Base-by-base conservation (phyloP, 2,329 filamentous ascomycete genomes). In the Verticillium dahliae region DNA sequence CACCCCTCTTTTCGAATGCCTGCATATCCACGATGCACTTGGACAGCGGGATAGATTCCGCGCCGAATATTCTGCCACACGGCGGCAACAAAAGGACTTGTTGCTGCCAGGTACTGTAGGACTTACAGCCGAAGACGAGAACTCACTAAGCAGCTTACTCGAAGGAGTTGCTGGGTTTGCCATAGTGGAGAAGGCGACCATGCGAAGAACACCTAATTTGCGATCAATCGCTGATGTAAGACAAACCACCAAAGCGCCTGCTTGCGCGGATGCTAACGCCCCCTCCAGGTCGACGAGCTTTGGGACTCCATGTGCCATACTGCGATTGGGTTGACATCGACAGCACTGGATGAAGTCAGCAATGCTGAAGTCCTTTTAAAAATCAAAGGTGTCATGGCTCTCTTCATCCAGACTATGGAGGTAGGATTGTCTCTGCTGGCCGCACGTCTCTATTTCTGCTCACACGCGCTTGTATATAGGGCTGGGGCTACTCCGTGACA, bases 361-460 rank as follows among this genome's bases (percentile, higher is more conserved):
- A 95, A 96, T 71, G 92, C 95, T 13, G 93, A 98, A 71, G 85
- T 90, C 34, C 79, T 99, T 39, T 80, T 98, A n/a, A 96, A 95
- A 73, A 93, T 97, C 70, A 99, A 99, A 75, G 92, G 92, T 56
- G 85, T 96, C 33, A 88, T 98, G 70, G 90, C 93, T 4, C 80
- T 99, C 14, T 99, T 99, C 73, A 96, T 98, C 69, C 91, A 99
- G 71, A 98, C 95, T 1, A 97, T 99, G 94, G 92, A 97, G 81
- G 91, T 91, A 74, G 71, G 83, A 69, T 59, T 57, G 34, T 11
- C 6, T 31, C 35, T 6, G 50, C 14, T 27, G 3, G 10, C 31
- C 33, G 35, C 15, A 27, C 18, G 22, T 45, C 14, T 7, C n/a
- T 11, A 13, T 37, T 18, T 14, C 45, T 18, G 45, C 22, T 57